Conservation (phyloP, 2,329 filamentous ascomycete genomes). For the Penicillium fuscoglaucum region DNA sequence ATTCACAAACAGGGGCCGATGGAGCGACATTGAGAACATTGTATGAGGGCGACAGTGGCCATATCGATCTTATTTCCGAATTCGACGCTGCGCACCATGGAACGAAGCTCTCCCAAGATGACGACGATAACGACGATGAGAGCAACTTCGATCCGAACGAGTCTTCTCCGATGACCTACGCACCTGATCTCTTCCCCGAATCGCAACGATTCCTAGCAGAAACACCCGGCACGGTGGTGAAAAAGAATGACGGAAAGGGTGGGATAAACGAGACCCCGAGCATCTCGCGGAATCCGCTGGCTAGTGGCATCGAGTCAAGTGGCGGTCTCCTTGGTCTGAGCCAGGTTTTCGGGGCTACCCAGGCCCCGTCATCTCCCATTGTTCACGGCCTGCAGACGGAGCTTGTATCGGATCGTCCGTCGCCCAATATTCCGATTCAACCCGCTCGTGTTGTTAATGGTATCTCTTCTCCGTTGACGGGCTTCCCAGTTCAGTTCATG, state of each 20-base stretch:
- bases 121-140: constrained; percentile 41
- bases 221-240: constrained; percentile 44
- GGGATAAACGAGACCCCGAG: constrained; percentile 39
- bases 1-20: constrained; percentile 29
- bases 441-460: constrained; percentile 34
- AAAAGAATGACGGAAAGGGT: constrained; percentile 33
- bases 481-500: constrained; percentile 34
- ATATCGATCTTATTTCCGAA: constrained; percentile 45
- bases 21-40: constrained; percentile 41
- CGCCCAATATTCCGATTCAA: constrained; percentile 50
- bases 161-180: constrained; percentile 41
- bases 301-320: constrained; percentile 36
- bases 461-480: constrained; percentile 42
- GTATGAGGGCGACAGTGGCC: constrained; percentile 45
- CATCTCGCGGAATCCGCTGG: constrained; percentile 46
- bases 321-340: constrained; percentile 47
- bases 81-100: constrained; percentile 33
- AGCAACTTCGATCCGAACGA: constrained; percentile 34
- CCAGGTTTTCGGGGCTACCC: constrained; percentile 51
- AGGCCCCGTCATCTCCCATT: constrained; percentile 50
- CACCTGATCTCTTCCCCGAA: constrained; percentile 47
- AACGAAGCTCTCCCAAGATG: constrained; percentile 51
- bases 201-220: constrained; percentile 48
- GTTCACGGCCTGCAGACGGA: constrained; percentile 39
- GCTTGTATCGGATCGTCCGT: constrained; percentile 49